Conservation (phyloP, 1,139 yeast genomes). For the Candida pseudoviswanathii region DNA sequence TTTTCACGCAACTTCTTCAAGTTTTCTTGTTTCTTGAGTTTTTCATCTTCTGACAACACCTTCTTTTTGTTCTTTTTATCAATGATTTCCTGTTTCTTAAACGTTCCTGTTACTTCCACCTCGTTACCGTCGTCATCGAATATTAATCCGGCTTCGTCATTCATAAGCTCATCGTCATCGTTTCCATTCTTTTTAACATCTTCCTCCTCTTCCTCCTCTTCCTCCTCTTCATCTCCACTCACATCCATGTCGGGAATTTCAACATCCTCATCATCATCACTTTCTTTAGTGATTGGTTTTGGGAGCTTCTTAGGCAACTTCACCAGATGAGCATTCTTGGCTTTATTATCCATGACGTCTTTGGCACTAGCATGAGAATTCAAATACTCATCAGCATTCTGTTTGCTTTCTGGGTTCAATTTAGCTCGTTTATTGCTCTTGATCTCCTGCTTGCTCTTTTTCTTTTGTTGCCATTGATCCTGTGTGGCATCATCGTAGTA, state of each 20-base stretch:
- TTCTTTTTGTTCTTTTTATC: conserved; percentile 22
- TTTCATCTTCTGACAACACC: conserved; percentile 48
- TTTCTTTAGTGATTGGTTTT: conserved; percentile 14
- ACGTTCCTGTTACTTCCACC: conserved; percentile 24
- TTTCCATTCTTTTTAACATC: conserved; percentile 17
- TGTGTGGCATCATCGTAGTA: conserved; percentile 81
- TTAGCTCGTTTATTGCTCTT: conserved; percentile 66
- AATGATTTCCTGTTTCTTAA: conserved; percentile 18
- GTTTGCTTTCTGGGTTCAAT: conserved; percentile 67
- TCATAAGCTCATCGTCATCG: conserved; percentile 20
- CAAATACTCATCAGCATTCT: conserved; percentile 43
- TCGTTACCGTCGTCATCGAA: conserved; percentile 84
- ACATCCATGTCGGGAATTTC: conserved; percentile 14
- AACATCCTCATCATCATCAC: conserved; percentile 9
- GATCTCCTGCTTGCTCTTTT: conserved; percentile 68
- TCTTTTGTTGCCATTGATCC: conserved; percentile 88
- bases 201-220: conserved; percentile 17
- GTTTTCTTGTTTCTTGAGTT: conserved; percentile 53
- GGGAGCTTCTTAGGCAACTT: conserved; percentile 43
- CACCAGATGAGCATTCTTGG: conserved; percentile 59
- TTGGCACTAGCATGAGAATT: conserved; percentile 58
- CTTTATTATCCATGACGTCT: conserved; percentile 62
- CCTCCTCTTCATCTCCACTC: conserved; percentile 18
- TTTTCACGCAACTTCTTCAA: conserved; percentile 68
- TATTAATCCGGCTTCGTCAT: conserved; percentile 47